Base-by-base conservation (phyloP, 495 filamentous ascomycete genomes). In the Chaetomium tenue region DNA sequence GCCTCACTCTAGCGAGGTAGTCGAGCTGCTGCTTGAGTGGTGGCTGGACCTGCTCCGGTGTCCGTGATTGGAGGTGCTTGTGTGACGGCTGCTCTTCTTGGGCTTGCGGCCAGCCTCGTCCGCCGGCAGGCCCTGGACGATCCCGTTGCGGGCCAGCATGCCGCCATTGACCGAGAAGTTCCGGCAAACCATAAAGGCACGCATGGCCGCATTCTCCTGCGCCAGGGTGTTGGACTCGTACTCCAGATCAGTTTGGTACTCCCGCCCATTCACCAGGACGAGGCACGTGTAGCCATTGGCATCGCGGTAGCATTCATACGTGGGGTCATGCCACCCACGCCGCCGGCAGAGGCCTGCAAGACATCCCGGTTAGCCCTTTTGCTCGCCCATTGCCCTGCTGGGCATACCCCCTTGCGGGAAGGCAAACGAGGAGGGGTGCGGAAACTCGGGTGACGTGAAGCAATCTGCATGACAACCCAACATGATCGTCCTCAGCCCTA, bases 151-250 rank as follows among this genome's bases (percentile, higher is more conserved):
- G 81, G 73, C 91, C 79, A 74, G 85, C 91, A 93, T 95, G 78
- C 93, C 93, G 70, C 96, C 94, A 76, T 97, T 98, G 75, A 96
- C 88, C 65, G 93, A 97, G 81, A 98, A 97, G 80, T 97, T 96
- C 74, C 93, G 89, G 82, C 94, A 98, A 64, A 98, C 93, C 81
- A 96, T 90, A 78, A 96, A 98, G 64, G 94, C 94, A 66, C 91
- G 88, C 88, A 94, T 97, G 65, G 94, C 94, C 59, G 94, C 94
- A 72, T 92, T 93, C 78, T 98, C 93, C 71, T 91, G 89, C 58
- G 94, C 94, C 68, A 97, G 82, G 58, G 83, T 81, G 67, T 93
- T 89, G 64, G 86, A 88, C 72, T 88, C 87, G 79, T 91, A 92
- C 68, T 87, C 83, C n/a, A 86, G 82, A 74, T 97, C 92, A 46